Base-by-base conservation (phyloP, 2,329 filamentous ascomycete species). In the Lomentospora prolificans region DNA sequence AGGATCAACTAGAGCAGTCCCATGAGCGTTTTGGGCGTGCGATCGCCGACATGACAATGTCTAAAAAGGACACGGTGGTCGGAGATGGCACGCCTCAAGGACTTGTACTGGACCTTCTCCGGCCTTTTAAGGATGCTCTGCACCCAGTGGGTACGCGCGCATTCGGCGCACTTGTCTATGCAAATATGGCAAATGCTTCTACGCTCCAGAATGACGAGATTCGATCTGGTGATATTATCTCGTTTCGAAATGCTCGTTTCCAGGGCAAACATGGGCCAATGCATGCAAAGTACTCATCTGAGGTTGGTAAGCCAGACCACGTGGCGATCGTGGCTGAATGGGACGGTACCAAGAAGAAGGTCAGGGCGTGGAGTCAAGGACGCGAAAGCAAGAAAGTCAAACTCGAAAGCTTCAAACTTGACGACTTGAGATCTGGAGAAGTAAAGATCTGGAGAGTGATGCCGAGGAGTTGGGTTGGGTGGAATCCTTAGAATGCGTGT, bases 261-360 rank as follows among this genome's bases (percentile, higher is more conserved):
- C 90, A 96, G 70, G 94, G 94, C 58, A 95, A 96, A 70, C 89
- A 92, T 62, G 94, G 94, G 1, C 81, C 90, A 3, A 91, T 99
- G 87, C 91, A 97, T 67, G 87, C 89, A 61, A 97, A 96, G 69
- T 99, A 99, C 69, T 85, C 79, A 51, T 75, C 83, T 54, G 94
- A 99, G 62, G 89, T 96, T 1, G 91, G 90, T 61, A 94, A 89
- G 67, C 82, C 82, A 3, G 89, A 92, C 60, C 94, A 99, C 65
- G 92, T 97, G 0, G 94, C 82, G 2, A 75, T 99, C 2, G 92
- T 99, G 3, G 82, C 90, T 8, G 94, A 99, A 69, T 99, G 94
- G 94, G 94, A 99, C 69, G 94, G 94, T 3, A 95, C 90, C 41
- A 96, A 96, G 81, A 96, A 96, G 79, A 96, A 97, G 78, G 86